phyloP scores from a whole-genome alignment of 2,329 filamentous ascomycete genomes.

The Ascochyta pisi region DNA sequence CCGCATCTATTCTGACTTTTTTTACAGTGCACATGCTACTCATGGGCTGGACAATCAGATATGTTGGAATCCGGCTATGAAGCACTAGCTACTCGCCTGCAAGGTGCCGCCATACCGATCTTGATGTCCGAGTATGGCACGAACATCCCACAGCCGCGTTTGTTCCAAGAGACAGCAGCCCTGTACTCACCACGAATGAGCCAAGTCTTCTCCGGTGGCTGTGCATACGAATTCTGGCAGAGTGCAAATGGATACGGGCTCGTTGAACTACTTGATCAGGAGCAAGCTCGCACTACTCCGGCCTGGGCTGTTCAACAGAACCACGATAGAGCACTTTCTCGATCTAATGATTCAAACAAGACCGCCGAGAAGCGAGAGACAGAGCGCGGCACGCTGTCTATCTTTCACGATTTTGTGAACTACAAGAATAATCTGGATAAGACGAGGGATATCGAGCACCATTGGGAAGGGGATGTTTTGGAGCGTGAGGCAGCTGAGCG shows the following conservation, averaged over 20 bases:
- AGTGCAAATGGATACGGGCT: conserved; percentile 14
- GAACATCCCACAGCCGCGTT: background rate
- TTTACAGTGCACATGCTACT: conserved; percentile 8
- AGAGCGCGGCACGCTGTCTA: conserved; percentile 2
- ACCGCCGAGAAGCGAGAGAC: conserved; percentile 10
- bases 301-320: background rate
- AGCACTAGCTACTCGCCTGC: background rate
- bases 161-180: conserved; percentile 17
- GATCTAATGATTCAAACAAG: conserved; percentile 1
- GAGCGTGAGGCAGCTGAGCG: conserved; percentile 4
- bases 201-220: conserved; percentile 21
- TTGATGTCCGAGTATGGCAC: conserved; percentile 21
- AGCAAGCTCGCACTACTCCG: background rate
- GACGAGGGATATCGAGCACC: background rate
- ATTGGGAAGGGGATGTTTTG: conserved; percentile 14
- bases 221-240: conserved; percentile 20
- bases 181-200: conserved; percentile 18
- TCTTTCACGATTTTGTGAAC: conserved; percentile 15
- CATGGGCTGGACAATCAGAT: conserved; percentile 9
- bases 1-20: background rate
- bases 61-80: conserved; percentile 11
- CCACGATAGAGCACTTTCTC: background rate
- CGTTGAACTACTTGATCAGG: conserved; percentile 7
- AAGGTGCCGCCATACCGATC: conserved; percentile 10
- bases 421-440: conserved; percentile 8